Conservation (phyloP, 495 filamentous ascomycete species). For the Chaetomium tenue region DNA sequence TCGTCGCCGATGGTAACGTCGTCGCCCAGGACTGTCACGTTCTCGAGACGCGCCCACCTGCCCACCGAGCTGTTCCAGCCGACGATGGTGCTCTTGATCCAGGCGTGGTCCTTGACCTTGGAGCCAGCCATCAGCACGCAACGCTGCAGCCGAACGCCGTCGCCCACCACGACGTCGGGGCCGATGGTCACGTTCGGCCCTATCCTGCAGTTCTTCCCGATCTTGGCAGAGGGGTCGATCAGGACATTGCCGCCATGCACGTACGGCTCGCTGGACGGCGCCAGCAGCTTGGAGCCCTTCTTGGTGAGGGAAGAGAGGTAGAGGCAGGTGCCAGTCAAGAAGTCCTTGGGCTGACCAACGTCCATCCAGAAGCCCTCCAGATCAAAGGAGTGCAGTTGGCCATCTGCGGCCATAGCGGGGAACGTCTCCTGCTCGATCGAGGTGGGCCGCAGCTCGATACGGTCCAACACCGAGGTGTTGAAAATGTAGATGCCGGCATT, state of each 20-base stretch:
- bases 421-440: conserved; percentile 99
- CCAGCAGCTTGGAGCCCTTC: conserved; percentile 84
- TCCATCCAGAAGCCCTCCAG: conserved; percentile 99
- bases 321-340: conserved; percentile 92
- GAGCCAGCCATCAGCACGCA: conserved; percentile 85
- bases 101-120: conserved; percentile 98
- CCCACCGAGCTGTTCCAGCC: conserved; percentile 98
- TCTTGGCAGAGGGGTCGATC: conserved; percentile 92
- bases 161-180: conserved; percentile 89
- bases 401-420: conserved; percentile 88
- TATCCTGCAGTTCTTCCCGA: conserved; percentile 98
- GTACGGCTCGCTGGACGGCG: conserved; percentile 69
- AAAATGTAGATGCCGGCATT: conserved; percentile 99
- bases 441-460: conserved; percentile 95
- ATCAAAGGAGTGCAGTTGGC: conserved; percentile 94
- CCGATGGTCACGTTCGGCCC: conserved; percentile 97
- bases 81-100: conserved; percentile 98
- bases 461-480: conserved; percentile 83
- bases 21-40: conserved; percentile 94
- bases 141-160: conserved; percentile 91
- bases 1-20: conserved; percentile 99
- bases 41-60: conserved; percentile 94
- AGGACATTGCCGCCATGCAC: conserved; percentile 96
- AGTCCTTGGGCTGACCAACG: conserved; percentile 98
- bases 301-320: conserved; percentile 93